Evolutionary conservation across 2,329 filamentous ascomycete genomes (phyloP), one percentile per base, ranked within the genome.

Genomic region (Claviceps sp.): DNA sequence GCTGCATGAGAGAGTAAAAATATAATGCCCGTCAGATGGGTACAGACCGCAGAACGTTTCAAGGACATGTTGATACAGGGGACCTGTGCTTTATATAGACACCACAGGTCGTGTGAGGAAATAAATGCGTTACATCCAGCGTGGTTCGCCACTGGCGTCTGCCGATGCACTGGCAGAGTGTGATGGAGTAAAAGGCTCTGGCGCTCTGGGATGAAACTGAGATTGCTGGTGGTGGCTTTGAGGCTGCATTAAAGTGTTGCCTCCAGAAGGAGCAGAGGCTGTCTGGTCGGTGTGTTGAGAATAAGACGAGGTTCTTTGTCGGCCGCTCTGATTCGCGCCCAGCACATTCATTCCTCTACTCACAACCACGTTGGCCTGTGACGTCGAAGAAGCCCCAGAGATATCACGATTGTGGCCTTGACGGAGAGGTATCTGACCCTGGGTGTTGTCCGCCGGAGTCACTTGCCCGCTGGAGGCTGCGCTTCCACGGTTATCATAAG

Each of bases 391-490:
- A 50, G 62, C 70, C 53, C 67, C 70, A 47, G 70, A 66, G 58
- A 73, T 63, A 57, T 63, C 66, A 42, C 75, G 75, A 57, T 61
- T 61, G 58, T 72, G 70, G 48, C 61, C 54, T 41, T 70, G 62
- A 14, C 76, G 76, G 30, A 78, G 60, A 4, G 74, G 65, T 41
- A 79, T 72, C 63, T 82, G 78, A 14, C 76, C 75, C 54, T 76
- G 71, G 1, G 74, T 74, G 43, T 72, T 63, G 54, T 82, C 78
- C 14, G 74, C 66, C 1, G 77, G 74, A 16, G 76, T 77, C 11
- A 67, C 67, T 59, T 79, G 75, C 24, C 74, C 74, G 49, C 71
- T 77, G 36, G 63, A 66, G n/a, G 64, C 59, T 52, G 68, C 66
- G 51, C 64, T 68, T 53, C 66, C 69, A 49, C 70, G 71, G 54